Percentiles rank a stretch among this genome's conserved stretches.
These are phyloP conservation scores for Boletus subcaerulescens DNA, from an alignment of 768 basidiomycete genomes.

Conservation along the genomic window DNA sequence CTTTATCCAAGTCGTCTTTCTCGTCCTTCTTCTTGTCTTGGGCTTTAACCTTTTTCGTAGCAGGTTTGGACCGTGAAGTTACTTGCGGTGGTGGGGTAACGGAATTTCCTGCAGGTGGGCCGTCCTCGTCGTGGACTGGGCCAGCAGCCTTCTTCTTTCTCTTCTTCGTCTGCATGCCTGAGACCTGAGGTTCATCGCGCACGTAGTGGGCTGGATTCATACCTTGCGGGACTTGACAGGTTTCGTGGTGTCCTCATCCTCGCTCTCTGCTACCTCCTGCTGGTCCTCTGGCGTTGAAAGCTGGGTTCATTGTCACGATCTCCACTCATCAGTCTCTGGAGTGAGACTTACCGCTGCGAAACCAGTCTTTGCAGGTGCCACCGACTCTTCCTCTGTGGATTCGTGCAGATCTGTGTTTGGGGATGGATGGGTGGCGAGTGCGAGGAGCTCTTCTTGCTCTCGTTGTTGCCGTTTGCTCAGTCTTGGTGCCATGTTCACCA, in stretches of 20 bases:
- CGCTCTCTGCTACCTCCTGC: slow-evolving; percentile 16
- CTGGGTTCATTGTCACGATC: slow-evolving; percentile 32
- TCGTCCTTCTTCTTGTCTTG: slow-evolving; percentile 63
- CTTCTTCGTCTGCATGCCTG: slow-evolving; percentile 34
- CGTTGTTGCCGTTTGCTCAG: slow-evolving; percentile 85
- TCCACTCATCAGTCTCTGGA: slow-evolving; percentile 1
- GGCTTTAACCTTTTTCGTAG: slow-evolving; percentile 56
- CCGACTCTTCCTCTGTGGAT: slow-evolving; percentile 40
- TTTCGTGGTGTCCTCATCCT: slow-evolving; percentile 19
- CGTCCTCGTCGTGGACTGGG: slow-evolving; percentile 2
- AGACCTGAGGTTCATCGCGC: background rate
- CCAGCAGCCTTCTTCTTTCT: slow-evolving; percentile 36
- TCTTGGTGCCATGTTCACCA: slow-evolving; percentile 57
- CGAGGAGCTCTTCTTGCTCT: slow-evolving; percentile 76
- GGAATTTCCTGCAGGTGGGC: slow-evolving; percentile 4
- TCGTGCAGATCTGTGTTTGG: slow-evolving; percentile 9
- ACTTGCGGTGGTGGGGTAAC: background rate
- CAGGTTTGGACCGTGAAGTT: slow-evolving; percentile 40
- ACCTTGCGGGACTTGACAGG: slow-evolving; percentile 25
- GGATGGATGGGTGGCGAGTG: slow-evolving; percentile 34
- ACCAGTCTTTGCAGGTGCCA: slow-evolving; percentile 21
- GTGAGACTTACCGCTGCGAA: slow-evolving; percentile 46
- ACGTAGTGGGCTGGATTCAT: background rate
- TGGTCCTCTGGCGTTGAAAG: slow-evolving; percentile 39
- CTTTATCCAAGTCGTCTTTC: slow-evolving; percentile 79